Evolutionary conservation across 2,329 filamentous ascomycete genomes (phyloP), one percentile per base, ranked within the genome.

Genomic region (Drechslera avenae): DNA sequence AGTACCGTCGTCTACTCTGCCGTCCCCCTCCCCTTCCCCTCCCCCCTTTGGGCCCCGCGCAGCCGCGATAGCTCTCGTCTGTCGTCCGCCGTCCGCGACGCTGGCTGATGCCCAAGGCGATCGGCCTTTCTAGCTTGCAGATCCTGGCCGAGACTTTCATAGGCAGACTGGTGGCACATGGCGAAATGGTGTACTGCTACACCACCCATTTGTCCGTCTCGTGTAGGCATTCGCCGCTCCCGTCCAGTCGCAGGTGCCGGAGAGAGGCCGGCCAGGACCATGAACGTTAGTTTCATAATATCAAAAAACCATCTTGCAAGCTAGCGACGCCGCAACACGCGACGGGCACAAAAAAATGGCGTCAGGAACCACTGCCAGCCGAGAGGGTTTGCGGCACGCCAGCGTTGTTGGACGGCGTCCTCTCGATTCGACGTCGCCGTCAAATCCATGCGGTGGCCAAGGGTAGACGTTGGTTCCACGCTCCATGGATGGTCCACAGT

Each of bases 341-440:
- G 60, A 56, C 62, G 50, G 55, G 56, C 51, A 56, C 51, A 57
- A 40, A 54, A 57, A 40, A 54, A 61, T 62, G 52, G 62, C 57
- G 56, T 62, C 59, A 63, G 56, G 56, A 56, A 60, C 56, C 56
- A 40, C 32, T 43, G 45, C 53, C 35, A 53, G 40, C 54, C 50
- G 49, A 43, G 46, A 21, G 23, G 40, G 13, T 23, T 18, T 26
- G 14, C 26, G 5, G 39, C 34, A 37, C 18, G 32, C 40, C 45
- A 46, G 40, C 35, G 30, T 39, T 12, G 21, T n/a, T 21, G 26
- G 10, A 39, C 18, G 16, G 18, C 28, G 33, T n/a, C 21, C 26
- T 19, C 33, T 19, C 44, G 41, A n/a, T 44, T 50, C 44, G 31
- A 40, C 43, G 33, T 40, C 34, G 10, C 26, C 8, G 26, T 28